Base-by-base conservation (phyloP, 2,329 filamentous ascomycete genomes). In the Metarhizium brunneum region DNA sequence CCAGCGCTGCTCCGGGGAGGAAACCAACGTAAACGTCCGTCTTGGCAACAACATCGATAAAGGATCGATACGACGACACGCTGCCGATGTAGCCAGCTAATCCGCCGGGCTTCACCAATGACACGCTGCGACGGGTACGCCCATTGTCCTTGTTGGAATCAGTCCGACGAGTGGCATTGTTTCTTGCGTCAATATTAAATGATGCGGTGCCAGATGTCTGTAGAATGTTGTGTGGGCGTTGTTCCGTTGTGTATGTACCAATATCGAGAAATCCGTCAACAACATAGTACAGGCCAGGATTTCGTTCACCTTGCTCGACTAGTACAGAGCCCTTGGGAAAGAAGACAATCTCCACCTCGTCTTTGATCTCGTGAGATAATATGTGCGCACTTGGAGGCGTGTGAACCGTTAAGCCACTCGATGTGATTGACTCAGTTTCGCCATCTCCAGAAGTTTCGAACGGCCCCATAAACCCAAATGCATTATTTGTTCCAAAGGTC, bases 1-100 rank as follows among this genome's bases (percentile, higher is more conserved):
- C 94, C 32, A 99, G 78, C 0, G 91, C 88, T 0, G 84, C 81
- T 35, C 91, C 82, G 0, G 94, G 94, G 13, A 99, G 75, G 61
- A 99, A 99, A 1, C 94, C 94, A 14, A 99, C 94, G 65, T 96
- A 97, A 2, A 97, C 94, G 71, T 99, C 94, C 0, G 95, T 99
- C 73, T 97, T 97, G 3, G 94, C 95, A 42, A 92, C 88, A 2
- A 99, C 92, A 66, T 97, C 92, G 20, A 96, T 94, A 67, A 97
- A 96, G 0, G 94, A 99, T 30, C 94, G 80, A 68, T 96, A 96
- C 0, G 92, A 96, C 2, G 94, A 96, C 18, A 99, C 86, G 0
- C 91, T 94, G 5, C 94, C 92, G 36, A 97, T 84, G 64, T 99
- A 99, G 0, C 94, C 95, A 53, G 94, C 92, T 40, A 99, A 80